Evolutionary conservation across 2,329 filamentous ascomycete genomes (phyloP).

Genomic region (Chaetomiaceae sp.): DNA sequence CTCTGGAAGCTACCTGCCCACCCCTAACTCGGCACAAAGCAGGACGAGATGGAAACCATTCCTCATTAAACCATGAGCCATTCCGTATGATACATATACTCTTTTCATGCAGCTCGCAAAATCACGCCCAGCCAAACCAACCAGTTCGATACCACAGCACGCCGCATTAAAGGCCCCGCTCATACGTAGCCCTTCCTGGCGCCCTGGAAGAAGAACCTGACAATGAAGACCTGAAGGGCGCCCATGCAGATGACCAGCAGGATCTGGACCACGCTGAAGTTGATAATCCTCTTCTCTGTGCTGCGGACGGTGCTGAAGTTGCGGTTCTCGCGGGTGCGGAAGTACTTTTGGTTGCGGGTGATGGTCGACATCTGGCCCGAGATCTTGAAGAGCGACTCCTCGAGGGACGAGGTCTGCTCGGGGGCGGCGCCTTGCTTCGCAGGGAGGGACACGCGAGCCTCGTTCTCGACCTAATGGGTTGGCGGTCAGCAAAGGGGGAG

Average conservation of each 20-base stretch:
- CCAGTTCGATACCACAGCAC: neutral
- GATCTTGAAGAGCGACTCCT: constrained; percentile 93
- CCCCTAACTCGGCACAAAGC: neutral
- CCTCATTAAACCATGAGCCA: constrained; percentile 18
- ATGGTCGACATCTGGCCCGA: constrained; percentile 91
- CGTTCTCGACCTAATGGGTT: constrained; percentile 73
- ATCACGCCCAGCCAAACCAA: constrained; percentile 21
- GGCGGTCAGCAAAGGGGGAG: constrained; percentile 16
- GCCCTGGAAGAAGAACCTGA: constrained; percentile 94
- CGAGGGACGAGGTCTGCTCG: constrained; percentile 82
- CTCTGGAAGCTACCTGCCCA: neutral
- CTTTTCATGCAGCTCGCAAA: constrained; percentile 18
- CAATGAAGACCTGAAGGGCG: constrained; percentile 91
- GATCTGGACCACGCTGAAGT: constrained; percentile 92
- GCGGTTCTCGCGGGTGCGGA: constrained; percentile 95
- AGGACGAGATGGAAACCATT: constrained; percentile 6
- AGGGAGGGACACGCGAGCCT: constrained; percentile 73
- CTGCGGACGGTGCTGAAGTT: constrained; percentile 98
- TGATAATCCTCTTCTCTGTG: constrained; percentile 93
- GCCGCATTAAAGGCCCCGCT: constrained; percentile 27
- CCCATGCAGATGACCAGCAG: constrained; percentile 93
- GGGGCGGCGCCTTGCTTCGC: constrained; percentile 82
- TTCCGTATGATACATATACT: constrained; percentile 19
- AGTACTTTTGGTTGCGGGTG: constrained; percentile 97
- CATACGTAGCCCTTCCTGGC: constrained; percentile 66